Base-by-base conservation (phyloP, 352 stramenopile genomes). In the Pythium insidiosum region DNA sequence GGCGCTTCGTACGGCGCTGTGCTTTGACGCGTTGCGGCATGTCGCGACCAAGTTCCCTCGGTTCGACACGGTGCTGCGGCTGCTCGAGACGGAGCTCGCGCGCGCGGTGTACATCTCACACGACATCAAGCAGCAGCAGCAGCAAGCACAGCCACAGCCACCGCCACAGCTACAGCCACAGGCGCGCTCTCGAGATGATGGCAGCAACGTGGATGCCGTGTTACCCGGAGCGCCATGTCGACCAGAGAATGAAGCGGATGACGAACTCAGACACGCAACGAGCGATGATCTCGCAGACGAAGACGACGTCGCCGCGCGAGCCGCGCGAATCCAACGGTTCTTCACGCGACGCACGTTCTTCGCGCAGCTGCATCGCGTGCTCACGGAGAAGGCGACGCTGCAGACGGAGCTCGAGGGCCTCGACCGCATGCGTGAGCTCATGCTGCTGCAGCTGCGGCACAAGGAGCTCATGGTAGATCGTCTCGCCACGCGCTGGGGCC, bases 391-490 rank as follows among this genome's bases (percentile, higher is more conserved):
- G 12, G 43, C 56, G 6, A 38, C 43, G 1, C 34, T 85, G 3
- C 54, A 85, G n/a, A 29, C 35, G 4, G 38, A 59, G 3, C 53
- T 88, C 12, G 63, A 85, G 36, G 49, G 53, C 16, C 29, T 73
- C 12, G 47, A 57, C 18, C 22, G 31, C 21, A 50, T 53, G 34
- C 56, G 83, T 43, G 36, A 40, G 11, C 73, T 85, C 38, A 81
- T 84, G 72, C 41, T 68, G 1, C 63, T 61, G 36, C 68, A 76
- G 34, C 50, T 88, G 6, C 68, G 66, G 23, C 81, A 65, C 7
- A 69, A 84, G 46, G 75, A 88, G 42, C 54, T 65, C 3, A 78
- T 84, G 55, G 57, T 88, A 7, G 72, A 85, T 31, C 68, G 66
- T 1, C 48, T 82, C n/a, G 66, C 72, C 7, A 58, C 33, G 28